These are phyloP conservation scores for Corynespora cassiicola DNA, from an alignment of 2,329 filamentous ascomycete species.

Conservation along the genomic window DNA sequence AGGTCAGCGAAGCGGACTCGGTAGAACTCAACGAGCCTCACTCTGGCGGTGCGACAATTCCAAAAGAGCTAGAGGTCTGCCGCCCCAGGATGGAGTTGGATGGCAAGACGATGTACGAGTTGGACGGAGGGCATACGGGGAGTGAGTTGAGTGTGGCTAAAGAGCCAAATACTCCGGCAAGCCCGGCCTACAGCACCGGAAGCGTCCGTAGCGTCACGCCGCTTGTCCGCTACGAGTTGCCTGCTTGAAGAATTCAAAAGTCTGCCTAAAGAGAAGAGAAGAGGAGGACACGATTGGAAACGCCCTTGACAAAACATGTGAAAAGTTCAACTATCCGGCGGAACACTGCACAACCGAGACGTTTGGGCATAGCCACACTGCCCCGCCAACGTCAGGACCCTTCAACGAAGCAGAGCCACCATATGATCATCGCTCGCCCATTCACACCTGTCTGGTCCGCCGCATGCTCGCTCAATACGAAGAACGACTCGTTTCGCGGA, in stretches of 20 bases:
- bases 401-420: too few species aligned
- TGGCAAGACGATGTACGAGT: constrained; percentile 2
- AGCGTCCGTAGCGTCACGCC: constrained; percentile 9
- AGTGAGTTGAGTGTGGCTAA: constrained; percentile 7
- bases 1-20: constrained; percentile 1
- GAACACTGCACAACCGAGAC: too few species aligned
- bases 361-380: too few species aligned
- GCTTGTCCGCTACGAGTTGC: constrained; percentile 11
- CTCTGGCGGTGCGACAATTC: constrained; percentile 8
- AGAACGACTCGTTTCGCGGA: too few species aligned
- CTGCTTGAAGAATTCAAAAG: too few species aligned
- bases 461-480: too few species aligned
- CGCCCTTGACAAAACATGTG: not conserved
- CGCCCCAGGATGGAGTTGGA: constrained; percentile 13
- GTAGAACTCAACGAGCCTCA: not conserved
- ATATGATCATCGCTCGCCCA: too few species aligned
- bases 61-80: constrained; percentile 17
- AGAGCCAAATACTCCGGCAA: constrained; percentile 3
- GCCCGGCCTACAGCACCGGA: constrained; percentile 3
- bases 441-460: too few species aligned
- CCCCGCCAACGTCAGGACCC: too few species aligned
- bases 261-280: too few species aligned
- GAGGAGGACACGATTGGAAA: not conserved
- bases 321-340: not conserved
- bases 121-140: constrained; percentile 6